Evolutionary conservation across 2,329 filamentous ascomycete genomes (phyloP), one percentile per base, ranked within the genome.

Genomic region (Ceratocystis smalleyi): DNA sequence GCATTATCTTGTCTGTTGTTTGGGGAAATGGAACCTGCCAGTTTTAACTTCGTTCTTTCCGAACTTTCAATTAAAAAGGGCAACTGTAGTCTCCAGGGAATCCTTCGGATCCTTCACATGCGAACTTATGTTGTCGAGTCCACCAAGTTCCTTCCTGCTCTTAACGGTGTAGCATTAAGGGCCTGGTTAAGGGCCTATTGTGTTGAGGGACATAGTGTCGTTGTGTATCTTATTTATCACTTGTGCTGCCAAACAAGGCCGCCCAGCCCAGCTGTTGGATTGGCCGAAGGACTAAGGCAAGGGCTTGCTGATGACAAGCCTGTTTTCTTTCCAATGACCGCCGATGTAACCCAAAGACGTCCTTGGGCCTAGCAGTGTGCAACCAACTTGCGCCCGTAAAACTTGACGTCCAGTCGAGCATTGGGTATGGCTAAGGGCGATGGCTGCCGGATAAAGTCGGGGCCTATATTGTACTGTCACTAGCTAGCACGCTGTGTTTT

Each of bases 351-450:
- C 51, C 51, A 55, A 55, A 40, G 35, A 15, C 12, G 35, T 40
- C 35, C 10, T 55, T 30, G 24, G 22, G 22, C 6, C 32, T 55
- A 15, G 51, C 51, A 55, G 51, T 55, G 51, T 55, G 51, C 51
- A 55, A 55, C 51, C 51, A 55, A 32, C 22, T 55, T 55, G 24
- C 51, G 51, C 51, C 51, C 51, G 51, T 55, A 55, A 55, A 55
- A 30, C 22, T 55, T 24, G 51, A 55, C 51, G 51, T 55, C 51
- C n/a, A n/a, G 12, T 55, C 51, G 30, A 32, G 12, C 49, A 12
- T 30, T n/a, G 0, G 17, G 19, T n/a, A 3, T 47, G 45, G 17
- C 17, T 22, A 22, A 22, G 17, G 2, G 45, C n/a, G 19, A 2
- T 22, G 19, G n/a, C 17, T n/a, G 45, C n/a, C 10, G 1, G 12